Conservation (phyloP, 331 rosid species). For the Pyrus hybrid region DNA sequence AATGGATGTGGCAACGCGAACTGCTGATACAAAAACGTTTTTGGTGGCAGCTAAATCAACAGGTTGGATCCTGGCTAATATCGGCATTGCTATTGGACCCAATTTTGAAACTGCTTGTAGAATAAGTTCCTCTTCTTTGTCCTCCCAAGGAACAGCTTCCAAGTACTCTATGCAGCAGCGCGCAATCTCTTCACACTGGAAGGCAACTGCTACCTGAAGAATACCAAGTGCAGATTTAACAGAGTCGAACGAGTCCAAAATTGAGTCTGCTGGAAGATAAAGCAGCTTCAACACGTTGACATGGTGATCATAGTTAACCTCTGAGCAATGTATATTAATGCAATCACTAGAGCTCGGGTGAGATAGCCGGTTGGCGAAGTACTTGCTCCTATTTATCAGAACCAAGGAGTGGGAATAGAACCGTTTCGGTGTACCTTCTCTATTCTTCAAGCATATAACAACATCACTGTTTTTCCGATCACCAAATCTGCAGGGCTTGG, state of each 20-base stretch:
- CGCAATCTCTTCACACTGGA: slow-evolving; percentile 25
- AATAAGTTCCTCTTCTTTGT: slow-evolving; percentile 29
- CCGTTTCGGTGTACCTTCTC: slow-evolving; percentile 16
- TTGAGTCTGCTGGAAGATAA: slow-evolving; percentile 10
- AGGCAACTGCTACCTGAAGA: slow-evolving; percentile 14
- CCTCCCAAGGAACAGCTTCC: slow-evolving; percentile 31
- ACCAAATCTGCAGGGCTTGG: slow-evolving; percentile 20
- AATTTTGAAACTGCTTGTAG: slow-evolving; percentile 17
- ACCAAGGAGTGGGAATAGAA: slow-evolving; percentile 15
- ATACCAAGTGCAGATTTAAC: slow-evolving; percentile 19
- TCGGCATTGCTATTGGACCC: slow-evolving; percentile 39
- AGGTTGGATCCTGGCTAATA: slow-evolving; percentile 29
- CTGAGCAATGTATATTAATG: slow-evolving; percentile 19
- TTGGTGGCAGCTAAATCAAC: slow-evolving; percentile 48
- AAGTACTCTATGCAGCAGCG: slow-evolving; percentile 21
- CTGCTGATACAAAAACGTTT: slow-evolving; percentile 74
- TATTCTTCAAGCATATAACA: slow-evolving; percentile 10
- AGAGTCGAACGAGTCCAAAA: slow-evolving; percentile 21
- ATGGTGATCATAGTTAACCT: slow-evolving; percentile 24
- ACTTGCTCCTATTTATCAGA: slow-evolving; percentile 19
- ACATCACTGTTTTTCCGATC: slow-evolving; percentile 5
- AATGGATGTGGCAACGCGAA: slow-evolving; percentile 67
- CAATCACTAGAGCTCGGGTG: slow-evolving; percentile 5
- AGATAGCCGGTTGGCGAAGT: slow-evolving; percentile 19
- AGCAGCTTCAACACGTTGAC: slow-evolving; percentile 22